Evolutionary conservation across 257 asterid genomes (phyloP).

Genomic region (Forsythia viridissima): DNA sequence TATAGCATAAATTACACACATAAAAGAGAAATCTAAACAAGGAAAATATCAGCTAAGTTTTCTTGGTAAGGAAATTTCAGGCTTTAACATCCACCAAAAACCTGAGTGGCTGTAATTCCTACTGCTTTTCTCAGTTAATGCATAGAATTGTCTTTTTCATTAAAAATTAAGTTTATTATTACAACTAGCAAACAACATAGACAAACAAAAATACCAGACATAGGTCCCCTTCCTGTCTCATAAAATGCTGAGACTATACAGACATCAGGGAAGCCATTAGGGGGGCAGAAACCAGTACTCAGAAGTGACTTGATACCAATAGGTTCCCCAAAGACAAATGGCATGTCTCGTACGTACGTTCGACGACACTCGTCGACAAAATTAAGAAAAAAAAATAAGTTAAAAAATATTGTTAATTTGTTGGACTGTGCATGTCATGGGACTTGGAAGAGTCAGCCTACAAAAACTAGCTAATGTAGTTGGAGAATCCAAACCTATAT

Average conservation of each 20-base stretch:
- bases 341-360: background rate
- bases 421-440: too few relatives aligned
- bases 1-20: background rate
- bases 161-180: conserved; percentile 34
- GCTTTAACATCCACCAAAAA: conserved; percentile 49
- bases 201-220: conserved; percentile 70
- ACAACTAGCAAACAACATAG: conserved; percentile 40
- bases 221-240: conserved; percentile 71
- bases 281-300: conserved; percentile 39
- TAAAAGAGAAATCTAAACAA: conserved; percentile 13
- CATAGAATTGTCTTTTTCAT: conserved; percentile 37
- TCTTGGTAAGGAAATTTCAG: conserved; percentile 42
- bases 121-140: conserved; percentile 20
- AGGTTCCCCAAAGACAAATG: conserved; percentile 41
- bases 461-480: too few relatives aligned
- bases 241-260: conserved; percentile 24
- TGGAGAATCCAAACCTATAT: too few relatives aligned
- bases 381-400: background rate
- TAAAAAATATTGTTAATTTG: background rate
- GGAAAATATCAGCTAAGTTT: conserved; percentile 27
- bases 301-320: conserved; percentile 50
- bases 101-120: conserved; percentile 42
- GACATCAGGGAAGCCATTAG: conserved; percentile 39
- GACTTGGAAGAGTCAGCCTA: too few relatives aligned
- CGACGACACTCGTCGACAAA: background rate